A percentile compares a stretch with the other conserved stretches of the same genome.
phyloP scores from a whole-genome alignment of 768 basidiomycete species.

The Collybia sordida region DNA sequence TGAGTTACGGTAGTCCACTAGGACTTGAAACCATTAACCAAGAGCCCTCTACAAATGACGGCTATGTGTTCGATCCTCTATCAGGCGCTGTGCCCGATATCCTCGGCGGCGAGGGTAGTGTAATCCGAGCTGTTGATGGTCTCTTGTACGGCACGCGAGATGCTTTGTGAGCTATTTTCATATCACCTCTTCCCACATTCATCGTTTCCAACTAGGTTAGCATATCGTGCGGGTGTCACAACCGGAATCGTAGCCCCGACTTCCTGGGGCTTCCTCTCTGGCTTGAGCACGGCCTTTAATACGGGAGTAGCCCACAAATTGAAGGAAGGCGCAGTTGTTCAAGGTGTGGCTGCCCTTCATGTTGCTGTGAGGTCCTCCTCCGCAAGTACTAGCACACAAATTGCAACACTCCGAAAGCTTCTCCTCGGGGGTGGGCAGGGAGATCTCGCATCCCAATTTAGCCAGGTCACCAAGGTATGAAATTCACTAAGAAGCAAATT shows the following conservation, averaged over 20 bases:
- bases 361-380: constrained; percentile 49
- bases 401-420: constrained; percentile 68
- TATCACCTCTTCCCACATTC: neutral
- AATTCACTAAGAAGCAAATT: neutral
- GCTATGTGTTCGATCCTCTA: constrained; percentile 55
- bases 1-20: constrained; percentile 69
- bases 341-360: constrained; percentile 66
- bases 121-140: constrained; percentile 69
- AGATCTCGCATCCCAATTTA: constrained; percentile 42
- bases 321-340: constrained; percentile 60
- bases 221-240: constrained; percentile 65
- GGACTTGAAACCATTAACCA: constrained; percentile 67
- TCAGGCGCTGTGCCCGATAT: constrained; percentile 41
- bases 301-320: constrained; percentile 59
- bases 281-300: constrained; percentile 66
- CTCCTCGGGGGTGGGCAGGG: constrained; percentile 45
- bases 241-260: constrained; percentile 58
- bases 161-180: constrained; percentile 53
- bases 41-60: constrained; percentile 74
- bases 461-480: constrained; percentile 43
- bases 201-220: constrained; percentile 42
- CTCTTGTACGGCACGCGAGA: constrained; percentile 65
- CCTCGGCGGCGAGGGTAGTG: constrained; percentile 46
- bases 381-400: constrained; percentile 74
- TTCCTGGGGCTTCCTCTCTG: constrained; percentile 55